A percentile compares a stretch with the other conserved stretches of the same genome.
Evolutionary conservation across 2,329 filamentous ascomycete genomes (phyloP).

Genomic region (Mollisia scopiformis): DNA sequence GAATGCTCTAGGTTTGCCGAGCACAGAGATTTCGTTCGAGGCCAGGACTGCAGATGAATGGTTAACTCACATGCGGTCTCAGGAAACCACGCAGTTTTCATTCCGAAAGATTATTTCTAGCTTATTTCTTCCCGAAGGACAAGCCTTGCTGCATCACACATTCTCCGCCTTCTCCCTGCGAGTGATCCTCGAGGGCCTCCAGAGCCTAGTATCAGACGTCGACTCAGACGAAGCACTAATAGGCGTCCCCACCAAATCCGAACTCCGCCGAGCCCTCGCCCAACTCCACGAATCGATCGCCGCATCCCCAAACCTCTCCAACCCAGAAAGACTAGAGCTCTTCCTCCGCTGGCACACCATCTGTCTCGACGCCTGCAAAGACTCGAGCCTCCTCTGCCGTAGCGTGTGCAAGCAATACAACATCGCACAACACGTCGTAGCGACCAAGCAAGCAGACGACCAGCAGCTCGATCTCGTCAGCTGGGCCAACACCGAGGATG

Average conservation of each 20-base stretch:
- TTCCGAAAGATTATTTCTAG: slow-evolving; percentile 45
- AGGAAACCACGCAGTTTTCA: slow-evolving; percentile 37
- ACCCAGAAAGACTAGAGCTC: slow-evolving; percentile 42
- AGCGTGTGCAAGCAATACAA: slow-evolving; percentile 43
- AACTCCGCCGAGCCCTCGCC: slow-evolving; percentile 43
- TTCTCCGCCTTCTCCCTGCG: slow-evolving; percentile 45
- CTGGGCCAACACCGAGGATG: slow-evolving; percentile 44
- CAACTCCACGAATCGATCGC: slow-evolving; percentile 43
- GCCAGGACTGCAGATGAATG: slow-evolving; percentile 44
- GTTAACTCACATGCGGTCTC: slow-evolving; percentile 40
- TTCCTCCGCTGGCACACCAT: slow-evolving; percentile 48
- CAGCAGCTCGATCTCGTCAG: slow-evolving; percentile 40
- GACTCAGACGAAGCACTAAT: slow-evolving; percentile 42
- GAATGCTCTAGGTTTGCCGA: slow-evolving; percentile 44
- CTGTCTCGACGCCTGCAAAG: slow-evolving; percentile 45
- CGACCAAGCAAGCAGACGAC: slow-evolving; percentile 32
- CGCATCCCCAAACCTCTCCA: slow-evolving; percentile 35
- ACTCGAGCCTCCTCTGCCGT: slow-evolving; percentile 43
- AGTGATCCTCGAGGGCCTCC: slow-evolving; percentile 47
- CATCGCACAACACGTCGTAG: slow-evolving; percentile 44
- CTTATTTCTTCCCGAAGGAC: slow-evolving; percentile 40
- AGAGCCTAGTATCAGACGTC: slow-evolving; percentile 45
- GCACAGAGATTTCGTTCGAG: slow-evolving; percentile 44
- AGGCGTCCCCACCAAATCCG: slow-evolving; percentile 43
- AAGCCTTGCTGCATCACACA: slow-evolving; percentile 28